phyloP scores from a whole-genome alignment of 148 eudicot genomes.

The Oxyria digyna region DNA sequence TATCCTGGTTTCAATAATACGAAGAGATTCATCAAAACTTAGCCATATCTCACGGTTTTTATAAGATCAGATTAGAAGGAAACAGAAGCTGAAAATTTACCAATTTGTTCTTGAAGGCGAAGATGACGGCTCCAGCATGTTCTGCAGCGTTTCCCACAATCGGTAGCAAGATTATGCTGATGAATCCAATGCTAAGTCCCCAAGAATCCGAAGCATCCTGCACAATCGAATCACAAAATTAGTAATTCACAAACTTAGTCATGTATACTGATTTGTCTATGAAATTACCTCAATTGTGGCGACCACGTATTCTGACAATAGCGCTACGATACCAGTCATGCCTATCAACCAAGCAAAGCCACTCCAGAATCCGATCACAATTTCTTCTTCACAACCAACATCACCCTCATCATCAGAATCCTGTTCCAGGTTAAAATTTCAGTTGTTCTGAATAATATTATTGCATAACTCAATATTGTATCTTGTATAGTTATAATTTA shows the following conservation, averaged over 20 bases:
- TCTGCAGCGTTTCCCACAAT: conserved; percentile 96
- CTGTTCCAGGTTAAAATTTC: conserved; percentile 13
- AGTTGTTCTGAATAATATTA: background rate
- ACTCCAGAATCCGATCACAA: conserved; percentile 77
- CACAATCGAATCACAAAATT: background rate
- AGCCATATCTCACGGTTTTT: background rate
- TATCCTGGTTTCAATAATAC: conserved; percentile 39
- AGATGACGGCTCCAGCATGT: conserved; percentile 89
- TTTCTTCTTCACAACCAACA: conserved; percentile 26
- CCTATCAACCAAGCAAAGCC: conserved; percentile 65
- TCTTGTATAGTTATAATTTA: background rate
- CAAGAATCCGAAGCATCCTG: conserved; percentile 80
- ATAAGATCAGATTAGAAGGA: background rate
- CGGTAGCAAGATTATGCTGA: conserved; percentile 85
- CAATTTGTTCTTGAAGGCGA: conserved; percentile 87
- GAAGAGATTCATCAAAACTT: conserved; percentile 3
- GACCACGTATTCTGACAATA: conserved; percentile 73
- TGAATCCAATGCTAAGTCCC: conserved; percentile 89
- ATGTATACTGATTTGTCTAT: background rate
- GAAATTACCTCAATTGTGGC: conserved; percentile 74
- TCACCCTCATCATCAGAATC: conserved; percentile 28
- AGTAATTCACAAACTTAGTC: background rate
- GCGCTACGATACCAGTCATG: conserved; percentile 67
- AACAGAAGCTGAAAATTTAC: conserved; percentile 15
- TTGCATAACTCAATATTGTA: background rate